Percentiles rank a stretch among this genome's conserved stretches.
Conservation (phyloP, 2,329 filamentous ascomycete genomes). For the Talaromyces sp. region DNA sequence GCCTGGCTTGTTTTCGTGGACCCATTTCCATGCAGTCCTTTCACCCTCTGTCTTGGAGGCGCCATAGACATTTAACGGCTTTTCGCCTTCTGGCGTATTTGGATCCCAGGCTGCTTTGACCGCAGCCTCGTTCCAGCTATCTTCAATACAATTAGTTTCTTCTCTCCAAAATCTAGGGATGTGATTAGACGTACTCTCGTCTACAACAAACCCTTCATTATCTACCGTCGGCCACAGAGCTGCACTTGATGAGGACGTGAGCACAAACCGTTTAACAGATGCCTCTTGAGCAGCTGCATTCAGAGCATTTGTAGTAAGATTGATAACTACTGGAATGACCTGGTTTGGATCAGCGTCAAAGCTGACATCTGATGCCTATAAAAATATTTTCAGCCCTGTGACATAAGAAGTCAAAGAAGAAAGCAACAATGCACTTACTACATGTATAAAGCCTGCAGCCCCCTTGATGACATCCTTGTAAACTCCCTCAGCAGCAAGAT, state of each 20-base stretch:
- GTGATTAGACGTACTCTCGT: neutral
- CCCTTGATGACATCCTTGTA: neutral
- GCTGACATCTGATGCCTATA: slow-evolving; percentile 3
- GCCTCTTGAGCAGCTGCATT: slow-evolving; percentile 1
- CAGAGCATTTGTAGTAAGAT: neutral
- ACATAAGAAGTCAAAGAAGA: too few relatives aligned
- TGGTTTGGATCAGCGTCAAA: neutral
- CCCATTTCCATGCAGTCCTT: slow-evolving; percentile 40
- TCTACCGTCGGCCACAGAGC: neutral
- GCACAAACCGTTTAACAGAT: slow-evolving; percentile 4
- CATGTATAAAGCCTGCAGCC: neutral
- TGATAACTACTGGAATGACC: neutral
- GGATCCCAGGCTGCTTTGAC: slow-evolving; percentile 11
- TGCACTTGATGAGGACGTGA: slow-evolving; percentile 6
- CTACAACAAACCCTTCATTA: slow-evolving; percentile 1
- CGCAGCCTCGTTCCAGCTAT: slow-evolving; percentile 1
- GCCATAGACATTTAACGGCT: slow-evolving; percentile 29
- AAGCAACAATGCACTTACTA: neutral
- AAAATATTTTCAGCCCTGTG: neutral
- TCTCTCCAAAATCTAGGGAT: too few relatives aligned
- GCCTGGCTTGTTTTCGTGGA: slow-evolving; percentile 36
- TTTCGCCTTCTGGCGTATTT: slow-evolving; percentile 22
- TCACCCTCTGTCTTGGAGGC: slow-evolving; percentile 45
- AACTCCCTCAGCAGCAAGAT: slow-evolving; percentile 27
- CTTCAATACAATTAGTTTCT: neutral